Evolutionary conservation across 2,329 filamentous ascomycete genomes (phyloP).

Genomic region (Camillea tinctor): DNA sequence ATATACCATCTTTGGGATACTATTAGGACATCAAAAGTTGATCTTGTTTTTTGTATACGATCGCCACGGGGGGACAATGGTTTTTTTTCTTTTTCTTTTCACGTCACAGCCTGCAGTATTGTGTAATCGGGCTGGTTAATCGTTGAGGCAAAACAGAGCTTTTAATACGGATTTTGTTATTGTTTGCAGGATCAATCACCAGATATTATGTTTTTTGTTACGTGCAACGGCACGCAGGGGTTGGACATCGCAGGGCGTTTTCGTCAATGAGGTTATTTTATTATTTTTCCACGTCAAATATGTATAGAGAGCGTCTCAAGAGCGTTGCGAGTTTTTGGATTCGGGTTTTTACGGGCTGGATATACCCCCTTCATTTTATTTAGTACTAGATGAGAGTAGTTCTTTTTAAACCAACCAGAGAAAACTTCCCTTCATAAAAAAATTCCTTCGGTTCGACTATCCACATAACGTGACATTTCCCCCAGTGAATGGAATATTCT

Average conservation of each 20-base stretch:
- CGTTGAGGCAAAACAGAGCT: not conserved
- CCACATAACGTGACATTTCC: not conserved
- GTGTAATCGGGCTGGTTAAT: constrained; percentile 6
- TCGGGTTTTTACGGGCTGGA: constrained; percentile 1
- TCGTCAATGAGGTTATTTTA: not conserved
- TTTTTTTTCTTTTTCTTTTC: too few relatives aligned
- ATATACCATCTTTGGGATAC: constrained; percentile 17
- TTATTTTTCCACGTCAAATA: not conserved
- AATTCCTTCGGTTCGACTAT: not conserved
- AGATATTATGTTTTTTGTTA: not conserved
- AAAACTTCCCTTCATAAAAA: not conserved
- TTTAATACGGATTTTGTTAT: not conserved
- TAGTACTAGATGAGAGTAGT: not conserved
- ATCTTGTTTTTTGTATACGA: constrained; percentile 2
- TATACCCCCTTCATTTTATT: constrained; percentile 3
- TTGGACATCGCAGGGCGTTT: not conserved
- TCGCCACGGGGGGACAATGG: constrained; percentile 9
- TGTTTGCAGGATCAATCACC: not conserved
- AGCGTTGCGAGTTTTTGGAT: not conserved
- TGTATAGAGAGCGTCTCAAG: not conserved
- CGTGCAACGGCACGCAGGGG: not conserved
- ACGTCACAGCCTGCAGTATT: constrained; percentile 2
- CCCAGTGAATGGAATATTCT: not conserved
- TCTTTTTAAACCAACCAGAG: not conserved
- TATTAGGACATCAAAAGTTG: constrained; percentile 20